Evolutionary conservation across 2,329 filamentous ascomycete genomes (phyloP).

Genomic region (Sclerotinia subarctica): DNA sequence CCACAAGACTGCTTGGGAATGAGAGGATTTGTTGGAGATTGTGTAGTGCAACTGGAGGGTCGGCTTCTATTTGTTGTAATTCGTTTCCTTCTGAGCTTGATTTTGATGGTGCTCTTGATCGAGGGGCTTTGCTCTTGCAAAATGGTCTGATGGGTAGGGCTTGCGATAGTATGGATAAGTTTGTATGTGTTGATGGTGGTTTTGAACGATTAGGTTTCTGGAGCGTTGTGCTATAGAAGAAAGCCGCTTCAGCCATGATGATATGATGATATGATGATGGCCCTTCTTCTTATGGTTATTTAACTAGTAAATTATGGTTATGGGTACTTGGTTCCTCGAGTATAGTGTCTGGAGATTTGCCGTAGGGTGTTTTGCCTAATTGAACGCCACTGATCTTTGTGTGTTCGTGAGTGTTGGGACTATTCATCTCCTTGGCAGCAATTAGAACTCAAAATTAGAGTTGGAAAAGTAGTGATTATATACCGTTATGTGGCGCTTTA

Average conservation of each 20-base stretch:
- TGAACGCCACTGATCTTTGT: background rate
- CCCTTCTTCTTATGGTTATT: background rate
- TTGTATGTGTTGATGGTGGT: slow-evolving; percentile 30
- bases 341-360: background rate
- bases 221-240: slow-evolving; percentile 29
- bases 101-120: slow-evolving; percentile 24
- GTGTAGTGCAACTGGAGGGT: slow-evolving; percentile 11
- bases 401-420: background rate
- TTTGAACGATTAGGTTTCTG: slow-evolving; percentile 29
- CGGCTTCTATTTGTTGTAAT: background rate
- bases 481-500: background rate
- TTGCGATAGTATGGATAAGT: slow-evolving; percentile 28
- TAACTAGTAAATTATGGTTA: background rate
- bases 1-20: slow-evolving; percentile 11
- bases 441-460: background rate
- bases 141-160: slow-evolving; percentile 28
- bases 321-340: background rate
- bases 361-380: slow-evolving; percentile 6
- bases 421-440: background rate
- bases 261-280: background rate
- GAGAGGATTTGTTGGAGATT: background rate
- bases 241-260: slow-evolving; percentile 33
- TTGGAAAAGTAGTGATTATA: background rate
- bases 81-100: slow-evolving; percentile 20
- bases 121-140: slow-evolving; percentile 22